phyloP scores from a whole-genome alignment of 208 protist species.

The Willaertia magna region DNA sequence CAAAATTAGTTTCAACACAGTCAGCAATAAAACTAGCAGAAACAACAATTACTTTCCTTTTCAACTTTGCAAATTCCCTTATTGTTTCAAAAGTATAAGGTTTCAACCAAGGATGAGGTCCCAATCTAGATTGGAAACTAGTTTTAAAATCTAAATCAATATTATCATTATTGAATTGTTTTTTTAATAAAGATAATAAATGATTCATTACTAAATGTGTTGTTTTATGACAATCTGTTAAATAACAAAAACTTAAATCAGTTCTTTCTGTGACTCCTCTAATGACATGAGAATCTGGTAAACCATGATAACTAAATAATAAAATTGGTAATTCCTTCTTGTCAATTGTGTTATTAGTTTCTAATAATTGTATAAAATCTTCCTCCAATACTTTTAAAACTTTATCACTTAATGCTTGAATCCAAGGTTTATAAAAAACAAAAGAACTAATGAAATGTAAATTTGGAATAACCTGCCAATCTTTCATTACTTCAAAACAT shows the following conservation, averaged over 20 bases:
- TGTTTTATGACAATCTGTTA: not conserved
- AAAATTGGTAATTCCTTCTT: not conserved
- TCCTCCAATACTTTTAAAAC: not conserved
- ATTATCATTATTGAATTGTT: not conserved
- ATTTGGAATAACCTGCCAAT: not conserved
- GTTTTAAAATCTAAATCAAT: not conserved
- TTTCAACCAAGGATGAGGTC: not conserved
- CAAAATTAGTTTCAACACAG: not conserved
- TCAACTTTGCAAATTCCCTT: not conserved
- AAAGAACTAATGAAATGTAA: not conserved
- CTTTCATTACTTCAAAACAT: not conserved
- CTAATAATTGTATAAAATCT: not conserved
- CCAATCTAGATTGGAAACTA: not conserved
- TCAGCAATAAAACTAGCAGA: not conserved
- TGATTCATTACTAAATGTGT: too few species aligned
- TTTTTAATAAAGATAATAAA: not conserved
- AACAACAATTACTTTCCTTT: not conserved
- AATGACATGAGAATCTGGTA: not conserved
- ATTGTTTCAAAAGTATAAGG: not conserved
- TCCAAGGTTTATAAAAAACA: not conserved
- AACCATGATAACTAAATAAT: not conserved
- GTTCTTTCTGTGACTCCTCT: not conserved
- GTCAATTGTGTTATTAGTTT: not conserved
- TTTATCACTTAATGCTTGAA: too few species aligned
- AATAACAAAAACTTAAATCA: not conserved